Evolutionary conservation across 208 protist species (phyloP), one percentile per base, ranked within the genome.

Genomic region (Leishmania tarentolae): DNA sequence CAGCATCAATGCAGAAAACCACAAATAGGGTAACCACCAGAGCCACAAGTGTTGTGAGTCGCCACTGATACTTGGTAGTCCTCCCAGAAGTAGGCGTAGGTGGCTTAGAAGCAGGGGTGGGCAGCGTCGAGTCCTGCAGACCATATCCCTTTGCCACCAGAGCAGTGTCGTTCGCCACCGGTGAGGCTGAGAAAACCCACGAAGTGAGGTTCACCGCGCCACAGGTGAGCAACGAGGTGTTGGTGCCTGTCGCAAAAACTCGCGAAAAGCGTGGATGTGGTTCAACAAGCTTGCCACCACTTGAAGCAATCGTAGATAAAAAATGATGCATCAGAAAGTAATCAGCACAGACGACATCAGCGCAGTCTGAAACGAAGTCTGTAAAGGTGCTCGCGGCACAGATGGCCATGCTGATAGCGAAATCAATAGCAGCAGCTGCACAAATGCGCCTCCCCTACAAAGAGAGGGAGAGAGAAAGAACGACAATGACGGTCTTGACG

Each of bases 341-440:
- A 63, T 46, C 52, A 8, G 82, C 76, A 31, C 82, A 85, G 28
- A 44, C 78, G 47, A 85, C 69, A 31, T 85, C 82, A 13, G 76
- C 77, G 72, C 82, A 85, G 63, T 85, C 82, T 1, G 82, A 75
- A 24, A 85, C 71, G 44, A 85, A 85, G 72, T 75, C 71, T 4
- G 63, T 31, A 42, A 75, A 65, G n/a, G 5, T 9, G 21, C 15
- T 15, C 7, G 66, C 47, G 17, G 61, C 52, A 50, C 82, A 85
- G 11, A 82, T n/a, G 13, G 59, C n/a, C 72, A 81, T 82, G 31
- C 2, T 73, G 35, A 57, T 17, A 57, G 68, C 9, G 9, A 69
- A 44, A 47, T 28, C 17, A 31, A 3, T 5, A 7, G 0, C n/a
- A 40, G 19, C 44, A 3, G 6, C 50, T 4, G 35, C 28, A 9